Base-by-base conservation (phyloP, 257 asterid species). In the Echites panduratus region DNA sequence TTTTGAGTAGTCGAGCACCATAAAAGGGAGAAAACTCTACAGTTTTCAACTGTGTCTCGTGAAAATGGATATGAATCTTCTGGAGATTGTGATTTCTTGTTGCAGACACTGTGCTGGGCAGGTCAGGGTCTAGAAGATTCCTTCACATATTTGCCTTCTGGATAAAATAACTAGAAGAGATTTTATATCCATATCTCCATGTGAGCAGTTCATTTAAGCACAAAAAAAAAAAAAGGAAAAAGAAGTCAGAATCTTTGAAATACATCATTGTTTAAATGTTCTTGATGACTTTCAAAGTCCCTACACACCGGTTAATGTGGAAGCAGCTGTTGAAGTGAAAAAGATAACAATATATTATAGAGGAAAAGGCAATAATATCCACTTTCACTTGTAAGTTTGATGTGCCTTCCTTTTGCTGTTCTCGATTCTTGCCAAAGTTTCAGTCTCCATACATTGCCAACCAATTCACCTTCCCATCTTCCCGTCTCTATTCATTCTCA, bases 401-500 rank as follows among this genome's bases (percentile, higher is more conserved):
- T 24, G 8, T n/a, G 44, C 16, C 32, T 57, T 38, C 45, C 48
- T 64, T 64, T 57, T 2, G 14, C 57, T 70, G 19, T 49, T 20
- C 8, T 69, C 66, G 1, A 75, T 59, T 47, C 70, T 68, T 9
- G 43, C 74, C 79, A 43, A 27, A 3, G 69, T 68, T 79, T 63
- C 70, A 6, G 82, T 65, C 82, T 61, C 9, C 0, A 40, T 76
- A 76, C 79, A 70, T 47, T 17, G 50, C 62, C 29, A 9, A 48
- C 29, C 48, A 16, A 16, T 69, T 72, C 27, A 67, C 4, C 66
- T 22, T 20, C 22, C 80, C 72, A 49, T 32, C 45, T 72, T 67
- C n/a, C 73, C 9, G 80, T 58, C 77, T 67, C 27, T 14, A 72
- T 72, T 75, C 83, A 48, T 29, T 53, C 62, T 26, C 41, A 19